Evolutionary conservation across 768 basidiomycete species (phyloP).

Genomic region (Naganishia friedmannii): DNA sequence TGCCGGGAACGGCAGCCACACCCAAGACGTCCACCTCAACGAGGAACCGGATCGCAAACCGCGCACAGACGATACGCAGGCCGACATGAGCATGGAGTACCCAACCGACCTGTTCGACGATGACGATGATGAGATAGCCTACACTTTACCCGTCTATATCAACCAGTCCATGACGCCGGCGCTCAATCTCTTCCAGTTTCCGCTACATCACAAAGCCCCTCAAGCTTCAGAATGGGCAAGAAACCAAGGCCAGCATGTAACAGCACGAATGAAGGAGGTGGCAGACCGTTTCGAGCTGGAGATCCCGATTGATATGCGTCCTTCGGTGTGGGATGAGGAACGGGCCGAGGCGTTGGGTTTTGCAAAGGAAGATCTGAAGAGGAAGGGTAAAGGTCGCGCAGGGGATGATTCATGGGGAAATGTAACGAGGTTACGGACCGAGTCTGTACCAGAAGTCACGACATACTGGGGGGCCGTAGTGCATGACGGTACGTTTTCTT

Average conservation of each 20-base stretch:
- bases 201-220: constrained; percentile 40
- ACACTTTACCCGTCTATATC: constrained; percentile 50
- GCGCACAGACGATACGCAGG: neutral
- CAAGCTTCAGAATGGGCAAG: constrained; percentile 40
- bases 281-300: constrained; percentile 49
- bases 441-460: constrained; percentile 49
- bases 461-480: constrained; percentile 51
- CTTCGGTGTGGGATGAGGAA: constrained; percentile 48
- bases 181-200: constrained; percentile 51
- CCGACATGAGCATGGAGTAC: neutral
- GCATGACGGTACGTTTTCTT: constrained; percentile 40
- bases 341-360: constrained; percentile 49
- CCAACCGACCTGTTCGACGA: constrained; percentile 18
- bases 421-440: constrained; percentile 47
- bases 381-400: constrained; percentile 29
- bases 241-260: constrained; percentile 42
- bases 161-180: constrained; percentile 41
- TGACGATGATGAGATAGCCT: constrained; percentile 38
- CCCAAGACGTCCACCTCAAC: neutral
- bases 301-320: constrained; percentile 48
- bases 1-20: neutral
- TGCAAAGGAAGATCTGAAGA: constrained; percentile 35
- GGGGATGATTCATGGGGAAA: constrained; percentile 47
- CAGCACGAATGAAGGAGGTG: constrained; percentile 46
- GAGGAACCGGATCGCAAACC: neutral